phyloP scores from a whole-genome alignment of 2,329 filamentous ascomycete genomes.

The Exophiala calicioides region DNA sequence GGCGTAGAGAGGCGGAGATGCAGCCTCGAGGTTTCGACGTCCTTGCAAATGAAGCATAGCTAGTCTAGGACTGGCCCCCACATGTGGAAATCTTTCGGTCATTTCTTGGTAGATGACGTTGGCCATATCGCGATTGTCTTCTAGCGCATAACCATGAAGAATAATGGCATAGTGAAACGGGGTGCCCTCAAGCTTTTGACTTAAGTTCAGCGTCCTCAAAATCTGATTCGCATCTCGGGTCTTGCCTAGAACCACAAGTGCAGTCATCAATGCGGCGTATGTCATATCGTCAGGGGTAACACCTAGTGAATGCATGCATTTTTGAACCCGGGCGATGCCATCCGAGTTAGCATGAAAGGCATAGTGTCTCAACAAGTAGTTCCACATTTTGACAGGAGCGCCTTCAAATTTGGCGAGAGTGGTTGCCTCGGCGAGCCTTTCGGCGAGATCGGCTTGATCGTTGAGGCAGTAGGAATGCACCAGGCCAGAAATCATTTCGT shows the following conservation, averaged over 20 bases:
- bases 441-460: slow-evolving; percentile 56
- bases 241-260: slow-evolving; percentile 54
- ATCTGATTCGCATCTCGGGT: slow-evolving; percentile 60
- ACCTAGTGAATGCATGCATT: slow-evolving; percentile 54
- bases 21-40: slow-evolving; percentile 28
- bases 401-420: slow-evolving; percentile 54
- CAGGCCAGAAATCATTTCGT: slow-evolving; percentile 63
- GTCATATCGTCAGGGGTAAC: slow-evolving; percentile 59
- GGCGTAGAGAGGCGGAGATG: slow-evolving; percentile 1
- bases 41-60: slow-evolving; percentile 40
- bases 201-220: slow-evolving; percentile 42
- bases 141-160: slow-evolving; percentile 52
- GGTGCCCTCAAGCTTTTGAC: slow-evolving; percentile 40
- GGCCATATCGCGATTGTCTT: slow-evolving; percentile 52
- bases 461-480: slow-evolving; percentile 68
- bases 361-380: slow-evolving; percentile 70
- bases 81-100: slow-evolving; percentile 37
- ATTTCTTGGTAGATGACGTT: slow-evolving; percentile 52
- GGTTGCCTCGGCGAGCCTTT: slow-evolving; percentile 60
- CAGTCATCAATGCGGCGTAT: slow-evolving; percentile 63
- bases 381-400: slow-evolving; percentile 70
- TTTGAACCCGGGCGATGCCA: slow-evolving; percentile 56
- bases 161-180: slow-evolving; percentile 50
- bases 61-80: slow-evolving; percentile 38
- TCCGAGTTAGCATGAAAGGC: slow-evolving; percentile 63